phyloP scores from a whole-genome alignment of 768 basidiomycete species.

The Boletus vinaceobasis region DNA sequence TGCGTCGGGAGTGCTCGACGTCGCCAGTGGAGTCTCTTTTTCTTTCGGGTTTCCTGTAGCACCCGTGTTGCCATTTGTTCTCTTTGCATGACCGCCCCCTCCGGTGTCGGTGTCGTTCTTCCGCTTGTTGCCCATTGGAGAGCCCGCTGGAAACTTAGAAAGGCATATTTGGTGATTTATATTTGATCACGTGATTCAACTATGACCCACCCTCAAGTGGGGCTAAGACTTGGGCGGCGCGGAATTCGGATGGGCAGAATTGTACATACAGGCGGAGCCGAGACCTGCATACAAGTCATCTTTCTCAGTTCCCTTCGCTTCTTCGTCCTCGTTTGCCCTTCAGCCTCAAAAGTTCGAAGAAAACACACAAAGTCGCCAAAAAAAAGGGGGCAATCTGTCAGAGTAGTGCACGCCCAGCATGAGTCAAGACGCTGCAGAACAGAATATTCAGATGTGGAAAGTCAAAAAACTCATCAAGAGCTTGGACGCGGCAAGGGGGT shows the following conservation, averaged over 20 bases:
- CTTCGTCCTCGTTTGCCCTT: constrained; percentile 24
- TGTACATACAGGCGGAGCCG: not conserved
- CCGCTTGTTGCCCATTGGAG: constrained; percentile 20
- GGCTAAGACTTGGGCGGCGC: not conserved
- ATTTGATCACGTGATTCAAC: constrained; percentile 8
- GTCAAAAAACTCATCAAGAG: constrained; percentile 99
- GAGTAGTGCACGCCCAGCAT: constrained; percentile 45
- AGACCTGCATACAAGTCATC: constrained; percentile 1
- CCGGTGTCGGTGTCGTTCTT: constrained; percentile 15
- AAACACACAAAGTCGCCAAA: constrained; percentile 4
- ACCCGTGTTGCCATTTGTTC: constrained; percentile 9
- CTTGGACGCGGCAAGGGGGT: constrained; percentile 76
- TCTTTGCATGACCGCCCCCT: constrained; percentile 11
- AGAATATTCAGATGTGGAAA: constrained; percentile 98
- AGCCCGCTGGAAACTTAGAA: too few relatives aligned
- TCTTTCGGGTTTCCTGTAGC: constrained; percentile 1
- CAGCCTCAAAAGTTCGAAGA: constrained; percentile 15
- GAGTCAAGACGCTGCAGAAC: constrained; percentile 85
- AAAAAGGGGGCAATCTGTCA: constrained; percentile 10
- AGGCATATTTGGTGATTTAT: not conserved
- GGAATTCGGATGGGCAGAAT: constrained; percentile 13
- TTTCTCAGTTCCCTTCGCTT: not conserved
- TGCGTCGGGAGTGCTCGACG: not conserved
- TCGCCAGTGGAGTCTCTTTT: not conserved
- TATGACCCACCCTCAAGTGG: constrained; percentile 23